Evolutionary conservation across 192 early-diverging fungal species (phyloP).

Genomic region (Piromyces sp.): DNA sequence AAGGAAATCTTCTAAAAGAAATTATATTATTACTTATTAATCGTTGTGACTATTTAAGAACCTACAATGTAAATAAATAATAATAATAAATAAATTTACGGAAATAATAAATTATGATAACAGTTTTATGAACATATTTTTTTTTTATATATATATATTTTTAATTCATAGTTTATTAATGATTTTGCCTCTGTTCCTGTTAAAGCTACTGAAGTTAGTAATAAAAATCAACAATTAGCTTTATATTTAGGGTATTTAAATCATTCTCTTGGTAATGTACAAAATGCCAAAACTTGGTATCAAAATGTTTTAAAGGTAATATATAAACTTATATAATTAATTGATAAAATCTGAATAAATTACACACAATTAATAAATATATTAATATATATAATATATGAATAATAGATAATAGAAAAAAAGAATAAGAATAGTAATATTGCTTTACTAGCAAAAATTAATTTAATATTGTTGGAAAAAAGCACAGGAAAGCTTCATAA

Average conservation of each 20-base stretch:
- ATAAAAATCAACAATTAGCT: not conserved
- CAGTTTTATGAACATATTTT: too few relatives aligned
- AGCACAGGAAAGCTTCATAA: not conserved
- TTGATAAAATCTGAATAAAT: too few relatives aligned
- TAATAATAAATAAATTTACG: too few relatives aligned
- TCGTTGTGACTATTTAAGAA: not conserved
- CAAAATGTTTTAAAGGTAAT: not conserved
- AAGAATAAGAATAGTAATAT: not conserved
- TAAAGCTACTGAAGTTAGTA: not conserved
- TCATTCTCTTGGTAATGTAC: not conserved
- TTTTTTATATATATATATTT: not conserved
- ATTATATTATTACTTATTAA: not conserved
- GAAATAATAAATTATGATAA: too few relatives aligned
- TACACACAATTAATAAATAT: too few relatives aligned
- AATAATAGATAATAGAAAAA: not conserved
- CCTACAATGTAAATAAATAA: not conserved
- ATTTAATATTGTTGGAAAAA: not conserved
- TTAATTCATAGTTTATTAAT: not conserved
- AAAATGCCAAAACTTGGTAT: not conserved
- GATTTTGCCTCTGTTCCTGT: not conserved
- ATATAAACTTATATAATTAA: too few relatives aligned
- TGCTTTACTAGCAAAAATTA: not conserved
- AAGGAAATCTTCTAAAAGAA: not conserved
- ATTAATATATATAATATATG: too few relatives aligned
- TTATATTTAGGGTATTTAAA: not conserved